These are phyloP conservation scores for Endothia cerciana DNA, from an alignment of 2,329 filamentous ascomycete genomes.

Conservation along the genomic window DNA sequence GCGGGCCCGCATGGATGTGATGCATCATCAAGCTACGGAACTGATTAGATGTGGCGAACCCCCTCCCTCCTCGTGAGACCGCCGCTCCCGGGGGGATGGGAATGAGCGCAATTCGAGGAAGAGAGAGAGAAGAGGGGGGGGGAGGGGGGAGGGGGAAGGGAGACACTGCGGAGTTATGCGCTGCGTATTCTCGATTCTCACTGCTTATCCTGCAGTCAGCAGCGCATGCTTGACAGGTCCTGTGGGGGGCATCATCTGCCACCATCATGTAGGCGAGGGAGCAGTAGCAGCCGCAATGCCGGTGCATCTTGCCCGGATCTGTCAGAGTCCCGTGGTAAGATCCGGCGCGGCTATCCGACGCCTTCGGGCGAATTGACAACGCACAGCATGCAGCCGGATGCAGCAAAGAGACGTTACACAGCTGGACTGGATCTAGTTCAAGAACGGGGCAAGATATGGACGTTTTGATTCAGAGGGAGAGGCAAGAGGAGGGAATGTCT, in stretches of 20 bases:
- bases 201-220: not conserved
- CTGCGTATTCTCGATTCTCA: too few relatives aligned
- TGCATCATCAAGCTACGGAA: not conserved
- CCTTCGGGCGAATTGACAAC: slow-evolving; percentile 12
- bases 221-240: not conserved
- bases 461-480: not conserved
- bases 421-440: not conserved
- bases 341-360: slow-evolving; percentile 2
- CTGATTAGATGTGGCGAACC: not conserved
- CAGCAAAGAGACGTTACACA: slow-evolving; percentile 1
- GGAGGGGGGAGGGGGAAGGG: not conserved
- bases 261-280: not conserved
- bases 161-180: too few relatives aligned
- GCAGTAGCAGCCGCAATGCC: not conserved
- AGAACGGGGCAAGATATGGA: not conserved
- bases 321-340: not conserved
- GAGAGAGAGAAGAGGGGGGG: too few relatives aligned
- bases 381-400: slow-evolving; percentile 10
- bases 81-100: not conserved
- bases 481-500: too few relatives aligned
- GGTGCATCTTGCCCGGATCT: not conserved
- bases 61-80: not conserved
- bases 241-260: not conserved
- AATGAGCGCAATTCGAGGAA: not conserved
- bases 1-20: slow-evolving; percentile 6